phyloP scores from a whole-genome alignment of 2,329 filamentous ascomycete species.

The Aspergillus sp. region DNA sequence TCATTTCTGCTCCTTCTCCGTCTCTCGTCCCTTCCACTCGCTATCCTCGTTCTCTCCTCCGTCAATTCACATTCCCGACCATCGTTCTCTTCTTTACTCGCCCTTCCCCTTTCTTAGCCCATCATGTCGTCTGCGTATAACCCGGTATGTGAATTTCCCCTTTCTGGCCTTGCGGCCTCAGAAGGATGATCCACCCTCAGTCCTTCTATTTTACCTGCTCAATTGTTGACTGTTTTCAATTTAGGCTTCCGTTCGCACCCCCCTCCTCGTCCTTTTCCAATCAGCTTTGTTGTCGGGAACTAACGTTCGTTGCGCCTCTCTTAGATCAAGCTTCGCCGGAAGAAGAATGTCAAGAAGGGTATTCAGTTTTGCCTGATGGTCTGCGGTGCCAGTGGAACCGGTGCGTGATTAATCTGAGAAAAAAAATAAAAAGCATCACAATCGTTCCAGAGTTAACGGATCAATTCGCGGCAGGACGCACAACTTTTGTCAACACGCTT shows the following conservation, averaged over 20 bases:
- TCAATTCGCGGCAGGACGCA: constrained; percentile 66
- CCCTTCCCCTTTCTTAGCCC: constrained; percentile 28
- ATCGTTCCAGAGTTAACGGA: constrained; percentile 15
- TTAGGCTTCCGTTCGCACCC: neutral
- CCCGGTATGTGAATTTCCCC: constrained; percentile 48
- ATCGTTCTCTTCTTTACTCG: constrained; percentile 19
- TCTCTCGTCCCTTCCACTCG: constrained; percentile 20
- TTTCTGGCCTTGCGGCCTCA: constrained; percentile 21
- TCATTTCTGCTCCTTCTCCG: constrained; percentile 19
- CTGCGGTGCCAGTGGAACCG: constrained; percentile 96
- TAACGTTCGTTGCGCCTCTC: constrained; percentile 16
- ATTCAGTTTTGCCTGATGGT: constrained; percentile 99
- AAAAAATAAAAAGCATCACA: neutral
- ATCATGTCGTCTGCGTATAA: constrained; percentile 56
- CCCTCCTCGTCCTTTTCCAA: neutral
- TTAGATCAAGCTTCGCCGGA: constrained; percentile 94
- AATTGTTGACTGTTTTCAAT: constrained; percentile 14
- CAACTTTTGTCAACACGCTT: constrained; percentile 98
- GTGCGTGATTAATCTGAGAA: constrained; percentile 53
- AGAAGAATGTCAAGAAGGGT: constrained; percentile 99
- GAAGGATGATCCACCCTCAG: constrained; percentile 16
- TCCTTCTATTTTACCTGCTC: constrained; percentile 20
- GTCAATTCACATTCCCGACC: constrained; percentile 16
- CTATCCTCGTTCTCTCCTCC: constrained; percentile 18
- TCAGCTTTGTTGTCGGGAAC: constrained; percentile 5